These are phyloP conservation scores for Pachysandra terminalis DNA, from an alignment of 164 flowering plant species.

Conservation along the genomic window DNA sequence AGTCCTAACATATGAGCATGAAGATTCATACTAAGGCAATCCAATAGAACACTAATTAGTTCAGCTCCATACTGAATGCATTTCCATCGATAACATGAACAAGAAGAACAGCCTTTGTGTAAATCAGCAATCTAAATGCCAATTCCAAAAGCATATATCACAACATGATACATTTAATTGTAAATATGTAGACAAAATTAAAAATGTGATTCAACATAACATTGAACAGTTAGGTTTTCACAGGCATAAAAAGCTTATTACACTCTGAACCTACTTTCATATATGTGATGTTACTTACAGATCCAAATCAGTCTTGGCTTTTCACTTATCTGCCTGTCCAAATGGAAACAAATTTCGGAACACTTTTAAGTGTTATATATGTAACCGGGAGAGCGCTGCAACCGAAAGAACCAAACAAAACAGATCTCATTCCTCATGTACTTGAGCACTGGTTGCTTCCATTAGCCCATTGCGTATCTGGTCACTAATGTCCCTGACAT, in stretches of 20 bases:
- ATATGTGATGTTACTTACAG: too few relatives aligned
- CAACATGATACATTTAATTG: neutral
- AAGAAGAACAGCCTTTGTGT: too few relatives aligned
- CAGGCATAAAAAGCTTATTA: neutral
- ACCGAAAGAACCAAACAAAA: neutral
- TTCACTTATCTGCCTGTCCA: neutral
- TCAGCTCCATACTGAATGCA: too few relatives aligned
- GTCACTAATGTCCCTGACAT: slow-evolving; percentile 79
- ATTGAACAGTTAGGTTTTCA: neutral
- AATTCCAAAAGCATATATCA: neutral
- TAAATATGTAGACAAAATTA: too few relatives aligned
- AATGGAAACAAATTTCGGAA: neutral
- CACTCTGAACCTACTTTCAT: neutral
- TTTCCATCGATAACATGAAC: too few relatives aligned
- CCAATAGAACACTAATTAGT: too few relatives aligned
- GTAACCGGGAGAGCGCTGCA: neutral
- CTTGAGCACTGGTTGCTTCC: slow-evolving; percentile 68
- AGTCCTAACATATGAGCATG: too few relatives aligned
- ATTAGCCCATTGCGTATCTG: slow-evolving; percentile 92
- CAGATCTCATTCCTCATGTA: slow-evolving; percentile 16
- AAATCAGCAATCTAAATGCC: neutral
- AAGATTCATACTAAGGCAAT: too few relatives aligned
- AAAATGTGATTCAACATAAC: neutral
- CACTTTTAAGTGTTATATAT: neutral
- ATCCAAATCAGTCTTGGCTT: neutral